These are phyloP conservation scores for Taiozyma sp. DNA, from an alignment of 1,139 yeast genomes.

Conservation along the genomic window DNA sequence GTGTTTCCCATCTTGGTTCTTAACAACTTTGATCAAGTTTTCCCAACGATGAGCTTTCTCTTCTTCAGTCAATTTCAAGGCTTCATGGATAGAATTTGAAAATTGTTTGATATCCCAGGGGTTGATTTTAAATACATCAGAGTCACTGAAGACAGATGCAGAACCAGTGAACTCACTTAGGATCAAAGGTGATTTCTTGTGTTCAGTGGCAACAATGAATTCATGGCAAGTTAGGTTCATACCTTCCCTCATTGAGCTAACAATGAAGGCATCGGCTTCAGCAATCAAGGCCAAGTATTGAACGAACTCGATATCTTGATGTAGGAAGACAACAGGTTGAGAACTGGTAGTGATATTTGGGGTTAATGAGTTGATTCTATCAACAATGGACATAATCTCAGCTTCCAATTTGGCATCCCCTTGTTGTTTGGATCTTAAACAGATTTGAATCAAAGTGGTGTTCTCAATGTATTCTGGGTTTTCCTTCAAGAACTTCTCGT, in stretches of 20 bases:
- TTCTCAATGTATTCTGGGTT: conserved; percentile 69
- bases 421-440: conserved; percentile 50
- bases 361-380: conserved; percentile 75
- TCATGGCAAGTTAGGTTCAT: conserved; percentile 96
- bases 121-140: conserved; percentile 68
- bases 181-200: conserved; percentile 74
- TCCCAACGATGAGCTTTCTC: conserved; percentile 65
- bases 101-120: conserved; percentile 84
- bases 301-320: conserved; percentile 83
- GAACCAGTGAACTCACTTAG: conserved; percentile 95
- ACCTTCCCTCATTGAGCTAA: conserved; percentile 92
- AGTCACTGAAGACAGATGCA: conserved; percentile 67
- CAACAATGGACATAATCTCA: conserved; percentile 74
- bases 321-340: conserved; percentile 83
- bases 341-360: conserved; percentile 71
- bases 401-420: conserved; percentile 55
- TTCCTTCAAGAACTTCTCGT: conserved; percentile 65
- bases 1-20: conserved; percentile 61
- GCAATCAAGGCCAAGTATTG: conserved; percentile 83
- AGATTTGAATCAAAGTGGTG: conserved; percentile 79
- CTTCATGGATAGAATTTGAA: conserved; percentile 54
- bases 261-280: conserved; percentile 86
- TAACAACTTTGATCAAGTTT: conserved; percentile 51
- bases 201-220: conserved; percentile 72
- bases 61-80: conserved; percentile 56